Evolutionary conservation across 1,284 basidiomycete species (phyloP).

Genomic region (Apiotrichum mycotoxinovorans): DNA sequence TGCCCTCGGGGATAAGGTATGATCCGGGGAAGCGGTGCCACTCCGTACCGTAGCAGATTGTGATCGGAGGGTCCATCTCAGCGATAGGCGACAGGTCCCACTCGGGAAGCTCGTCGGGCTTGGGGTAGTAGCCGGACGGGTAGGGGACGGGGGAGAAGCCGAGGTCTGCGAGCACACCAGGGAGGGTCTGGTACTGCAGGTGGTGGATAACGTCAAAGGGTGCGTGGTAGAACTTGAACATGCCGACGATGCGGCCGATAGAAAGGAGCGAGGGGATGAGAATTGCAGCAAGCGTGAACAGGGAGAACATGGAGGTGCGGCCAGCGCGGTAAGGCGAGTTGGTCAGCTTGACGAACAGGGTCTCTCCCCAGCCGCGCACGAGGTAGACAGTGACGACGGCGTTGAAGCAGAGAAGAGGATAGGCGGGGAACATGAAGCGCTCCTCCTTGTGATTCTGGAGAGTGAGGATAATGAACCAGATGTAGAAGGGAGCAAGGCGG

Average conservation of each 20-base stretch:
- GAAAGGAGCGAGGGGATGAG: conserved; percentile 66
- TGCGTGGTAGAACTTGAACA: conserved; percentile 85
- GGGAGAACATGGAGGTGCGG: conserved; percentile 68
- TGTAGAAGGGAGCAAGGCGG: conserved; percentile 77
- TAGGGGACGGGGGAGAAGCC: conserved; percentile 55
- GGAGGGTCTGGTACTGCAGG: conserved; percentile 75
- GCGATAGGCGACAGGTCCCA: conserved; percentile 68
- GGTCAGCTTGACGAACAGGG: conserved; percentile 66
- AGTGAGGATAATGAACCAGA: conserved; percentile 79
- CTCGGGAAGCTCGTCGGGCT: conserved; percentile 56
- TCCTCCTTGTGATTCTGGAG: conserved; percentile 94
- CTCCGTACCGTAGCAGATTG: conserved; percentile 88
- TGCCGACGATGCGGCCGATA: conserved; percentile 70
- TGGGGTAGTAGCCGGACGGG: conserved; percentile 36
- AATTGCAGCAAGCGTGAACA: conserved; percentile 68
- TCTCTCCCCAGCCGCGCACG: conserved; percentile 78
- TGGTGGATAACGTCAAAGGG: conserved; percentile 71
- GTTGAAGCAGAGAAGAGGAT: conserved; percentile 89
- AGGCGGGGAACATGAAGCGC: conserved; percentile 93
- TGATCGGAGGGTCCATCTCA: conserved; percentile 60
- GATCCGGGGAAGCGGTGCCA: conserved; percentile 94
- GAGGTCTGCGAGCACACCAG: conserved; percentile 71
- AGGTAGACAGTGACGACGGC: conserved; percentile 82
- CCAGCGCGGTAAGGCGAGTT: conserved; percentile 84
- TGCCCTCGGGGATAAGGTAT: conserved; percentile 78